Base-by-base conservation (phyloP, 140 eudicot species). In the Flaveria floridana region DNA sequence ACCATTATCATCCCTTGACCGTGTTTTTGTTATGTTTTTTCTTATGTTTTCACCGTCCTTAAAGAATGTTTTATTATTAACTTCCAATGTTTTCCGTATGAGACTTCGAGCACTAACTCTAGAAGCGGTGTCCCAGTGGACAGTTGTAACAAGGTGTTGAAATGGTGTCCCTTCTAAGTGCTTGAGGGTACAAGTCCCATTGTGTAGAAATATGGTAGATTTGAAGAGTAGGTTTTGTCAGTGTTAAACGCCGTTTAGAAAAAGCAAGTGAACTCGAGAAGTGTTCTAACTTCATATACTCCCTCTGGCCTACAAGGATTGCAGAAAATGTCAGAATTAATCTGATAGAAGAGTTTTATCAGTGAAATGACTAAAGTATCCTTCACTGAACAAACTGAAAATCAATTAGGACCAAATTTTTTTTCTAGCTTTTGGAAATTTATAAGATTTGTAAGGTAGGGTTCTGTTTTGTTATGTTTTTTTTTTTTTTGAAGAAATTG, bases 341-440 rank as follows among this genome's bases (percentile, higher is more conserved):
- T 50, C 15, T 25, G 25, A 15, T 48, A 46, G 61, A 6, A 25
- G 61, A 21, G 28, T 21, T 69, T 44, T 48, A 48, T 69, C 9
- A 15, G 23, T 69, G 15, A 69, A 48, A 23, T 47, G 21, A 10
- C 73, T 21, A 28, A 63, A 63, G 15, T n/a, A 15, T 20, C 21
- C 21, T 63, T 56, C 59, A 52, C 59, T 52, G 19, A 50, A 50
- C 56, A 50, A 50, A 50, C 6, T 50, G 59, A 52, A 52, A 4
- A 52, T 52, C 23, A 16, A 52, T 16, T 52, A 52, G 23, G 20
- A n/a, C 21, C 23, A 52, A 52, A 16, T 5, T 3, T 18, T 28
- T 71, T 16, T 52, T 52, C 21, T 74, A n/a, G 50, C 28, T 23
- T 34, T 34, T 73, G 69, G 28, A 73, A 68, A 51, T 25, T 9